These are phyloP conservation scores for Pisolithus albus DNA, from an alignment of 768 basidiomycete species.

Conservation along the genomic window DNA sequence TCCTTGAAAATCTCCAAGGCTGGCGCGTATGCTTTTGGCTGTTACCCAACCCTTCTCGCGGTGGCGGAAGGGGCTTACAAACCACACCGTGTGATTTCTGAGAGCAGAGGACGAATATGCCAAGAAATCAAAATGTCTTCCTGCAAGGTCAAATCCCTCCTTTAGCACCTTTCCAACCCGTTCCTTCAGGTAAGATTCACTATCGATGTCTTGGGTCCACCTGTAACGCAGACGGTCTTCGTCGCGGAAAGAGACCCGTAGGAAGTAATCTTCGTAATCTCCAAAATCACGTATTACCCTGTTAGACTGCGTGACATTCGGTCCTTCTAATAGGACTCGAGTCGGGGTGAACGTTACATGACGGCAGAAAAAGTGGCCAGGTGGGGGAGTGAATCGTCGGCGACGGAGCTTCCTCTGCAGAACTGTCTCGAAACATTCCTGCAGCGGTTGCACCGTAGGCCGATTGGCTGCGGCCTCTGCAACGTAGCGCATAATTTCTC, in stretches of 20 bases:
- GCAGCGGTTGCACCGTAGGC: constrained; percentile 35
- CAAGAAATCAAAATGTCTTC: constrained; percentile 69
- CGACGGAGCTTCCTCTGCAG: constrained; percentile 12
- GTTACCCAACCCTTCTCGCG: constrained; percentile 39
- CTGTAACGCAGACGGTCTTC: constrained; percentile 72
- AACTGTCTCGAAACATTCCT: constrained; percentile 41
- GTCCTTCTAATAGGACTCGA: constrained; percentile 67
- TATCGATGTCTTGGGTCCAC: constrained; percentile 65
- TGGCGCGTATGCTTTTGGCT: constrained; percentile 51
- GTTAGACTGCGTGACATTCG: constrained; percentile 70
- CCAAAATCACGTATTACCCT: constrained; percentile 66
- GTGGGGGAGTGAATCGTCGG: constrained; percentile 18
- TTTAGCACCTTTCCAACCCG: constrained; percentile 56
- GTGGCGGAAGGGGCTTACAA: constrained; percentile 56
- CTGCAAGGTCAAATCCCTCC: constrained; percentile 62
- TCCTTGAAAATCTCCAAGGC: constrained; percentile 62
- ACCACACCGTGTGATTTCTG: constrained; percentile 80
- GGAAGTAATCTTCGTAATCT: constrained; percentile 57
- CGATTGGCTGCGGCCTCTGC: constrained; percentile 41
- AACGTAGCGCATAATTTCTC: constrained; percentile 51
- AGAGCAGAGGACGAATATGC: constrained; percentile 78
- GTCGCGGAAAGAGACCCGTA: constrained; percentile 81
- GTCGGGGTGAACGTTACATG: constrained; percentile 77
- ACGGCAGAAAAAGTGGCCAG: constrained; percentile 54
- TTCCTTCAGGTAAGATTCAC: constrained; percentile 44